phyloP scores from a whole-genome alignment of 106 monocot genomes.

The Acanthochlamys bracteata region DNA sequence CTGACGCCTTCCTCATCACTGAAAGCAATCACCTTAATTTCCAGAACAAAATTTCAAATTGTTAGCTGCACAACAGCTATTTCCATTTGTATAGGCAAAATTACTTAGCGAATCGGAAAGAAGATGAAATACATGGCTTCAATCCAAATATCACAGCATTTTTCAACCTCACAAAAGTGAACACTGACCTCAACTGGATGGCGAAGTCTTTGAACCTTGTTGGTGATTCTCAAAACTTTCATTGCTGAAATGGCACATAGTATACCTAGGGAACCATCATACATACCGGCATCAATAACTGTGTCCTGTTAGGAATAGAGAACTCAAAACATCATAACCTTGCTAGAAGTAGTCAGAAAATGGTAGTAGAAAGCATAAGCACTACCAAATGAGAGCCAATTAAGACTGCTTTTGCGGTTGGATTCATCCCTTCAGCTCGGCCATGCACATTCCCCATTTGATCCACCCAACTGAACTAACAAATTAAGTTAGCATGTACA shows the following conservation, averaged over 20 bases:
- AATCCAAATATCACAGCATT: no score
- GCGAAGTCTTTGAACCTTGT: constrained; percentile 43
- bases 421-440: constrained; percentile 39
- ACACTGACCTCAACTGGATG: constrained; percentile 75
- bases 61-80: no score
- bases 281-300: constrained; percentile 93
- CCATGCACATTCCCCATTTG: constrained; percentile 95
- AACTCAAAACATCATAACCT: background rate
- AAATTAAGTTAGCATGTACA: constrained; percentile 1
- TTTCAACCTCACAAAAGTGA: background rate
- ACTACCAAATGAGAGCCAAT: constrained; percentile 89
- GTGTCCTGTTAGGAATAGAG: constrained; percentile 60
- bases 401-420: constrained; percentile 44
- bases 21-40: constrained; percentile 78
- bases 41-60: no score
- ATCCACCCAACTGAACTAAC: constrained; percentile 66
- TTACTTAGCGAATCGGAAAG: no score
- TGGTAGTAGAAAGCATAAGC: background rate
- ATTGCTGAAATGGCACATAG: constrained; percentile 81
- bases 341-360: background rate
- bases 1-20: constrained; percentile 97
- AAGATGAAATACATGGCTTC: no score
- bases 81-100: no score
- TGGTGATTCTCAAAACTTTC: constrained; percentile 56
- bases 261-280: constrained; percentile 81